Evolutionary conservation across 768 basidiomycete genomes (phyloP).

Genomic region (Tephrocybe rancida): DNA sequence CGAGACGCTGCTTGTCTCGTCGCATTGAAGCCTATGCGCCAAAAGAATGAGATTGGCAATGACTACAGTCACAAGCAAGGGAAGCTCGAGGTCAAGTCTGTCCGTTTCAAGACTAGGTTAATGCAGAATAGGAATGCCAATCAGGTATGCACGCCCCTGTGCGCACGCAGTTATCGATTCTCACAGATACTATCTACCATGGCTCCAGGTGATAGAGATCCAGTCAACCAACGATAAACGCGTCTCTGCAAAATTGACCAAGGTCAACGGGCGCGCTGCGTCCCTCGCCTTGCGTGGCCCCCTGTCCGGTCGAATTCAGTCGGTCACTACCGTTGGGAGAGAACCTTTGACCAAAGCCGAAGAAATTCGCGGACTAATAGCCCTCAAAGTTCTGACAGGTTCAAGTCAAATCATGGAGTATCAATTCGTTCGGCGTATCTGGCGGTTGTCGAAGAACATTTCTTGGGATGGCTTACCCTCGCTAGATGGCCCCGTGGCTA

Average conservation of each 20-base stretch:
- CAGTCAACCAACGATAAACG: constrained; percentile 7
- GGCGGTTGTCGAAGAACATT: constrained; percentile 24
- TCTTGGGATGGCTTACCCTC: constrained; percentile 14
- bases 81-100: constrained; percentile 33
- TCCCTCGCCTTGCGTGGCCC: constrained; percentile 26
- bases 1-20: constrained; percentile 40
- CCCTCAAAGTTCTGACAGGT: constrained; percentile 30
- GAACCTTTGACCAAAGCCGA: constrained; percentile 54
- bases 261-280: constrained; percentile 42
- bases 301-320: constrained; percentile 25
- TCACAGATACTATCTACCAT: not conserved
- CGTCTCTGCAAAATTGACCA: constrained; percentile 23
- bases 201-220: constrained; percentile 25
- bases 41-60: constrained; percentile 48
- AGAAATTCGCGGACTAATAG: constrained; percentile 21
- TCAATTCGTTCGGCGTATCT: constrained; percentile 39
- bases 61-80: constrained; percentile 29
- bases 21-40: constrained; percentile 41
- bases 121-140: constrained; percentile 19
- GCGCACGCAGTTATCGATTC: not conserved
- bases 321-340: constrained; percentile 48
- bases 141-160: constrained; percentile 31
- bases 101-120: constrained; percentile 48
- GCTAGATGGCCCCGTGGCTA: constrained; percentile 3
- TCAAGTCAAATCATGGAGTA: constrained; percentile 24